Evolutionary conservation across 768 basidiomycete species (phyloP).

Genomic region (Collybia mongolica): DNA sequence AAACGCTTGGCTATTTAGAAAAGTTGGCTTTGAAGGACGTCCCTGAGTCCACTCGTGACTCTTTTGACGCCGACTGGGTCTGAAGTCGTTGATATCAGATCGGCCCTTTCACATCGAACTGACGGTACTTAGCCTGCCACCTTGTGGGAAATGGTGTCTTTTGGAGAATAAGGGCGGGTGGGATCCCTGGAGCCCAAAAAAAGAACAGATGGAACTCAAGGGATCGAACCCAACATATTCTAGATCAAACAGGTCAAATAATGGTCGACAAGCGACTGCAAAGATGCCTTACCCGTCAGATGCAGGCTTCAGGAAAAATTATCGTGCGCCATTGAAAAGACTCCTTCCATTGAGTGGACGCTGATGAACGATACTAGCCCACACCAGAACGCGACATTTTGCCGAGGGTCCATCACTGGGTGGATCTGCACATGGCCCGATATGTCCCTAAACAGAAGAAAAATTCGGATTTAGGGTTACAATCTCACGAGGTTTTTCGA

Average conservation of each 20-base stretch:
- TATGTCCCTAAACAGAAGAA: no score
- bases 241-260: no score
- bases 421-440: no score
- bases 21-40: constrained; percentile 19
- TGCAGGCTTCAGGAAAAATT: no score
- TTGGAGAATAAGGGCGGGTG: not conserved
- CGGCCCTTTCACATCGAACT: constrained; percentile 6
- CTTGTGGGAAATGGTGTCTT: constrained; percentile 7
- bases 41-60: constrained; percentile 33
- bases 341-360: not conserved
- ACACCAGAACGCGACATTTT: not conserved
- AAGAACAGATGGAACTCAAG: no score
- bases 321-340: no score
- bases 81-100: constrained; percentile 10
- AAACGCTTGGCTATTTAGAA: constrained; percentile 26
- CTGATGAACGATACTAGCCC: not conserved
- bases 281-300: no score
- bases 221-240: no score
- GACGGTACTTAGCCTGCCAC: not conserved
- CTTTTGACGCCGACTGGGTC: constrained; percentile 12
- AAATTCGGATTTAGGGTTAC: no score
- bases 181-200: no score
- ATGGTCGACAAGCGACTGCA: no score
- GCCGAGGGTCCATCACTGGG: not conserved
- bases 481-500: no score